Evolutionary conservation across 345 rosid genomes (phyloP), one percentile per base, ranked within the genome.

Genomic region (Pistacia vera): DNA sequence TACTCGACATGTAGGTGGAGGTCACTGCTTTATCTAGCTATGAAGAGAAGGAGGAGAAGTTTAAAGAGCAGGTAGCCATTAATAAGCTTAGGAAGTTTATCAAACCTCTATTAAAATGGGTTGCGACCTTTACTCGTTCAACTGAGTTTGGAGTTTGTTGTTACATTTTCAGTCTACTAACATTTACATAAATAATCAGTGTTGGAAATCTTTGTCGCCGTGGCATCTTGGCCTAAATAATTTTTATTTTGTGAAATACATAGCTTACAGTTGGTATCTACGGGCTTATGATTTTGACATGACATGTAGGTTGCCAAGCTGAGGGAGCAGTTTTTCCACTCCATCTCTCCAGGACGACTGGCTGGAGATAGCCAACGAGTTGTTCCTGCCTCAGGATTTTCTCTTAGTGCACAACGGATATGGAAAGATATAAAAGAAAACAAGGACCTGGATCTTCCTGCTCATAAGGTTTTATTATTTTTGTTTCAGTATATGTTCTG

Each of bases 351-450:
- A 11, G 97, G 97, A 77, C 97, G 98, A 74, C 93, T 94, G 72
- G 97, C 98, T 38, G 94, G 93, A 81, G 97, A 94, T 81, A 88
- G 97, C 64, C 84, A 85, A 58, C 92, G 93, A 77, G 98, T 82
- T 22, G 93, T 94, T 77, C 97, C 97, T 77, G 98, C 98, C 68
- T 91, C 93, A 30, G 97, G 97, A 55, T 94, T 94, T 84, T 88
- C 92, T 66, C 90, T 91, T 66, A 92, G 95, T 75, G 83, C 93
- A 72, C 92, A 91, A 71, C 82, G 89, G 79, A 94, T 92, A 74
- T 91, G 95, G 94, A 81, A 81, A 83, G 25, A 25, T 25, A 0
- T 25, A 25, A 25, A 25, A 25, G 25, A 25, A 25, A 25, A 25
- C 25, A 25, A 25, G 25, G 25, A 25, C 25, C 25, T 25, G 25